phyloP scores from a whole-genome alignment of 495 filamentous ascomycete genomes.

The Hypoxylon intermedium region DNA sequence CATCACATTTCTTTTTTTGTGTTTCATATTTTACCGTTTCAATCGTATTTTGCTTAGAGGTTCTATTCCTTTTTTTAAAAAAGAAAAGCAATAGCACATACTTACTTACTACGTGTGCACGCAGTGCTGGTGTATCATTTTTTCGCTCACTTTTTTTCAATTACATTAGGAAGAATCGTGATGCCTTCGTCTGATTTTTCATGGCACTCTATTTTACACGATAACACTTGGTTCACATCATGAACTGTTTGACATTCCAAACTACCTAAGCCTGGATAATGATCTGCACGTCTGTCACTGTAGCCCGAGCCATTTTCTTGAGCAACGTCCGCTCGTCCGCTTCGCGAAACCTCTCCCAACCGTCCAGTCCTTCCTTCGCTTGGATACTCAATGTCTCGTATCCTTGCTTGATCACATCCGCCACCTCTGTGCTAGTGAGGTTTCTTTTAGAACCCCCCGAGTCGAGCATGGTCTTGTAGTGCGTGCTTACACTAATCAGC shows the following conservation, averaged over 20 bases:
- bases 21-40: too few species aligned
- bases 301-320: constrained; percentile 83
- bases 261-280: constrained; percentile 47
- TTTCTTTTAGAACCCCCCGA: constrained; percentile 65
- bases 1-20: too few species aligned
- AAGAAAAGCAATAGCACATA: too few species aligned
- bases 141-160: too few species aligned
- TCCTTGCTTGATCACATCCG: constrained; percentile 90
- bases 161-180: background rate
- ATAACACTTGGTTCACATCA: background rate
- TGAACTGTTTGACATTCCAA: background rate
- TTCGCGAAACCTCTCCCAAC: constrained; percentile 78
- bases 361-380: constrained; percentile 79
- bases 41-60: too few species aligned
- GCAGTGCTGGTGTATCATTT: too few species aligned
- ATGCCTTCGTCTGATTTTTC: background rate
- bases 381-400: constrained; percentile 93
- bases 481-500: constrained; percentile 80
- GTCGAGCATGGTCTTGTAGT: constrained; percentile 84
- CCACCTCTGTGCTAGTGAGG: constrained; percentile 82
- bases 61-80: too few species aligned
- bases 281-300: constrained; percentile 69
- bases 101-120: too few species aligned
- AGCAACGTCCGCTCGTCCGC: constrained; percentile 78
- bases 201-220: background rate